These are phyloP conservation scores for Globisporangium spinosum DNA, from an alignment of 352 stramenopile species.

Conservation along the genomic window DNA sequence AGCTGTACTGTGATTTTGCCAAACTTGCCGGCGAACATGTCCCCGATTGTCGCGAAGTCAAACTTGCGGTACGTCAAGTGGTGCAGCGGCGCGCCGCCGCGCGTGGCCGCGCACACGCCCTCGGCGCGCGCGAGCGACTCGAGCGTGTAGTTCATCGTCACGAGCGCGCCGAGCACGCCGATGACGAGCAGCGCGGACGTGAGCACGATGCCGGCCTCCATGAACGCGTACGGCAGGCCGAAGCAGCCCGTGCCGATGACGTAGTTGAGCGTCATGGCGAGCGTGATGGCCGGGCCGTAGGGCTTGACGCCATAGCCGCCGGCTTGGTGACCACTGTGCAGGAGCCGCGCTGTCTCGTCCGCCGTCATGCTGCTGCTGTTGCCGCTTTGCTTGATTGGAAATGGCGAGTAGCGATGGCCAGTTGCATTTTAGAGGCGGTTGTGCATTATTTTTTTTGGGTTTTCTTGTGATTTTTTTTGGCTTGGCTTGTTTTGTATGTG, in stretches of 20 bases:
- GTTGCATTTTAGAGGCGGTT: conserved; percentile 2
- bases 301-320: conserved; percentile 48
- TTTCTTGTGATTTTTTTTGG: background rate
- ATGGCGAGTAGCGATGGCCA: background rate
- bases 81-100: conserved; percentile 46
- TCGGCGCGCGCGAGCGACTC: conserved; percentile 76
- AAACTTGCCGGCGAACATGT: conserved; percentile 77
- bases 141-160: conserved; percentile 89
- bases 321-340: conserved; percentile 18
- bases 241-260: conserved; percentile 87
- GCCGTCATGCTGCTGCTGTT: conserved; percentile 6
- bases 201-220: conserved; percentile 62
- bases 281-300: conserved; percentile 60
- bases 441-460: background rate
- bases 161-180: conserved; percentile 53
- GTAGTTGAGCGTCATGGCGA: conserved; percentile 86
- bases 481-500: background rate
- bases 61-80: conserved; percentile 85
- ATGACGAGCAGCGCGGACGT: conserved; percentile 55
- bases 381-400: background rate
- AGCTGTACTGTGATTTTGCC: conserved; percentile 65
- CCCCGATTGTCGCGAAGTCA: conserved; percentile 75
- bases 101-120: conserved; percentile 59
- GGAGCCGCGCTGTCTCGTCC: conserved; percentile 27
- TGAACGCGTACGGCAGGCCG: conserved; percentile 77